Conservation (phyloP, 192 early-diverging fungal species). For the Coemansia javaensis region DNA sequence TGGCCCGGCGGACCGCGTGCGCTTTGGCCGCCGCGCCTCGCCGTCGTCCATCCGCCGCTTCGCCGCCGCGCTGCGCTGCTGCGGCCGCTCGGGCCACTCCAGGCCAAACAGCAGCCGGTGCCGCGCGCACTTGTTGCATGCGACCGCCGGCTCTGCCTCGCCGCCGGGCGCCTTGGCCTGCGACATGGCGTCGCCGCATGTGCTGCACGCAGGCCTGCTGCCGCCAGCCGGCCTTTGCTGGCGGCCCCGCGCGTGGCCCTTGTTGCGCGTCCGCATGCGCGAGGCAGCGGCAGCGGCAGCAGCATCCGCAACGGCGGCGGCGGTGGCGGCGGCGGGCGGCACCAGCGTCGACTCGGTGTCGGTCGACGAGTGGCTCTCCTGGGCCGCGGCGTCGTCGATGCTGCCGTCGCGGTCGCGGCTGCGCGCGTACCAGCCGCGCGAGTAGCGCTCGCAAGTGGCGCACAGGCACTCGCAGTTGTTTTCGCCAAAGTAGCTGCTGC, state of each 20-base stretch:
- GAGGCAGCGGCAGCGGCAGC: neutral
- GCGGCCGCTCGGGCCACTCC: conserved; percentile 37
- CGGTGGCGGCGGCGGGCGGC: neutral
- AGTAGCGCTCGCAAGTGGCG: conserved; percentile 63
- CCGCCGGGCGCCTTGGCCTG: too few relatives aligned
- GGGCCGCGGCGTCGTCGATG: neutral
- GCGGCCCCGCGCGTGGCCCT: too few relatives aligned
- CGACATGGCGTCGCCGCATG: neutral
- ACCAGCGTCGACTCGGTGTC: conserved; percentile 19
- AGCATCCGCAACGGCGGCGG: neutral
- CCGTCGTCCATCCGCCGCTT: neutral
- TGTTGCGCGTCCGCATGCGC: conserved; percentile 38
- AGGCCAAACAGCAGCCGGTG: conserved; percentile 28
- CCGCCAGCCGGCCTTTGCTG: conserved; percentile 12
- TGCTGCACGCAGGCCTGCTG: conserved; percentile 3
- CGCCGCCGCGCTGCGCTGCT: neutral
- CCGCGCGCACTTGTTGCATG: conserved; percentile 29
- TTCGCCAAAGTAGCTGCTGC: conserved; percentile 62
- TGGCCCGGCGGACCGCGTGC: neutral
- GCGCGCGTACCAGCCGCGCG: conserved; percentile 33
- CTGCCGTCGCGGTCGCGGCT: too few relatives aligned
- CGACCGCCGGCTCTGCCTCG: too few relatives aligned
- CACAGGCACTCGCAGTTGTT: conserved; percentile 68
- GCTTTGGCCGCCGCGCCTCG: neutral
- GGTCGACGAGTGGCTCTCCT: conserved; percentile 1